Evolutionary conservation across 2,329 filamentous ascomycete species (phyloP).

Genomic region (Trichoderma atroviride): DNA sequence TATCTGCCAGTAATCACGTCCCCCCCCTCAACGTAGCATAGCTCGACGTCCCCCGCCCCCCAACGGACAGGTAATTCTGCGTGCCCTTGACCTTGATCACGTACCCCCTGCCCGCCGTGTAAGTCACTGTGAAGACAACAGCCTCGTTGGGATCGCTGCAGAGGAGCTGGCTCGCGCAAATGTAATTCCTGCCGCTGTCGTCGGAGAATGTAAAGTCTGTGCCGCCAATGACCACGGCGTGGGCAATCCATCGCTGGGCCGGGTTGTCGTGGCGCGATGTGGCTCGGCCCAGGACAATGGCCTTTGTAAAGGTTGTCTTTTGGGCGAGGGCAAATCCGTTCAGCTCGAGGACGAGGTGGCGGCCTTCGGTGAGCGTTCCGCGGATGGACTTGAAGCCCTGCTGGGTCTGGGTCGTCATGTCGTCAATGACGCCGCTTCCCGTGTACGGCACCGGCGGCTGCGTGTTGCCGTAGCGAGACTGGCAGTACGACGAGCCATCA

Average conservation of each 20-base stretch:
- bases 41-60: neutral
- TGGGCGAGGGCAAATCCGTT: slow-evolving; percentile 47
- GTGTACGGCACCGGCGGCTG: slow-evolving; percentile 54
- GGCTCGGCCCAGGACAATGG: neutral
- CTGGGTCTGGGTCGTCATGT: slow-evolving; percentile 49
- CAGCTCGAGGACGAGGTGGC: slow-evolving; percentile 55
- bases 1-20: slow-evolving; percentile 13
- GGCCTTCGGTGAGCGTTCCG: slow-evolving; percentile 57
- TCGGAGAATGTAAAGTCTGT: slow-evolving; percentile 36
- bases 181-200: slow-evolving; percentile 31
- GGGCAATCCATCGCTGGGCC: slow-evolving; percentile 54
- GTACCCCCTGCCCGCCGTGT: slow-evolving; percentile 31
- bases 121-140: slow-evolving; percentile 29
- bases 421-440: slow-evolving; percentile 39
- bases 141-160: slow-evolving; percentile 23
- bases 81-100: slow-evolving; percentile 25
- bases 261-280: slow-evolving; percentile 41
- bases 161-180: slow-evolving; percentile 26
- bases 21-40: neutral
- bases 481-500: slow-evolving; percentile 49
- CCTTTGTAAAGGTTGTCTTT: slow-evolving; percentile 34
- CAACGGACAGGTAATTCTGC: slow-evolving; percentile 10
- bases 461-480: slow-evolving; percentile 41
- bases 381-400: slow-evolving; percentile 57
- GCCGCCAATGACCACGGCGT: slow-evolving; percentile 40